Evolutionary conservation across 805 yeast species (phyloP), one percentile per base, ranked within the genome.

Genomic region (Saccharomycopsis sp.): DNA sequence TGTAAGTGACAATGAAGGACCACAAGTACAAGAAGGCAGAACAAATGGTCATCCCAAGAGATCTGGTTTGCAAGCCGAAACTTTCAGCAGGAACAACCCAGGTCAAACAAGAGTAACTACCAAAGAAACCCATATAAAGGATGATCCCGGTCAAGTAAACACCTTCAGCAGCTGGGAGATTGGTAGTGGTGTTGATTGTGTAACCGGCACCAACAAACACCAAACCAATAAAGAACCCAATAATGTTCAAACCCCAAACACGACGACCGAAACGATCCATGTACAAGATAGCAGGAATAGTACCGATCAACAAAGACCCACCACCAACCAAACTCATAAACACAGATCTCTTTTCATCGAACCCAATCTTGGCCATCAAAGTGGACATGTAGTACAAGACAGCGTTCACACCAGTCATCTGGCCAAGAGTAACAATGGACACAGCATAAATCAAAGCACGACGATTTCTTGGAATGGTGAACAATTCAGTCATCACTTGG

Each of bases 251-350:
- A 43, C 78, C 79, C 81, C 83, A 76, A 36, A 65, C 60, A 53
- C 77, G 63, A 57, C 79, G 64, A 23, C 79, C 79, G 50, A 68
- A 71, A 30, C 62, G 60, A 51, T 69, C 82, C 79, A 67, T 72
- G 57, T 57, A 74, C 43, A 73, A 50, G 40, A 76, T 68, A 10
- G 81, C 82, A 18, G 83, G 83, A 50, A 77, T 75, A 7, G 82
- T 71, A 52, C 83, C 84, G 8, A 77, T 34, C 48, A 77, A 55
- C 33, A 76, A 58, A 1, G 81, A 63, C 27, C 78, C 82, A 52
- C 83, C 83, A 39, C 81, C 81, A 17, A 77, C 83, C 53, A 75
- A 65, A 6, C 82, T 75, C 82, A 77, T 75, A 52, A 75, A 72
- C 6, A 76, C 80, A 18, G 78, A 61, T 38, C 67, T 57, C 52